Percentiles rank a stretch among this genome's conserved stretches.
Evolutionary conservation across 2,329 filamentous ascomycete genomes (phyloP).

Genomic region (Monosporascus sp.): DNA sequence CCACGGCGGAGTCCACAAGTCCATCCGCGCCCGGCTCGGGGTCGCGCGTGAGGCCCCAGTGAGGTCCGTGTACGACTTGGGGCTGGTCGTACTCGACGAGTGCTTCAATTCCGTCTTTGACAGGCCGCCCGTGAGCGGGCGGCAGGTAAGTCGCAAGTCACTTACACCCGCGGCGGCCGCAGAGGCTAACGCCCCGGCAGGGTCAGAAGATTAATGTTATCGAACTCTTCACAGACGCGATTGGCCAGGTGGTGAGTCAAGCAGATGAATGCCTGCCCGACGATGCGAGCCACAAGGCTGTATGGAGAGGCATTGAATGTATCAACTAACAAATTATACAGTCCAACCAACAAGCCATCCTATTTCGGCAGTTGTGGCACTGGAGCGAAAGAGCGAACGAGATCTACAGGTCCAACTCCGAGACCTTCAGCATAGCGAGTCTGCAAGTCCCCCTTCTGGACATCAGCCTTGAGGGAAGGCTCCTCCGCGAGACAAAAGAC

Average conservation of each 20-base stretch:
- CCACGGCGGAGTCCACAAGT: constrained; percentile 34
- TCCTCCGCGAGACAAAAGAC: constrained; percentile 40
- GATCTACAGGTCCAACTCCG: constrained; percentile 12
- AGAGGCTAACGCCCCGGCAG: no score
- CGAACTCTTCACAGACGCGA: constrained; percentile 36
- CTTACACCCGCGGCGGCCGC: no score
- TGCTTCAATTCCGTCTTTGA: constrained; percentile 37
- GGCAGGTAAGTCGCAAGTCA: no score
- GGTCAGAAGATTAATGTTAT: constrained; percentile 16
- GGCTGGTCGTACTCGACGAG: constrained; percentile 35
- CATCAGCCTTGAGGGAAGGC: constrained; percentile 36
- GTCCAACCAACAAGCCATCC: constrained; percentile 32
- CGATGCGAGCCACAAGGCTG: no score
- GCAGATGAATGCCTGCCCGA: no score
- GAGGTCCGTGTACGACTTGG: not conserved
- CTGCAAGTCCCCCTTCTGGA: constrained; percentile 30
- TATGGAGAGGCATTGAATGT: not conserved
- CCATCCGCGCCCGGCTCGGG: constrained; percentile 29
- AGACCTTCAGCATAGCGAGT: constrained; percentile 3
- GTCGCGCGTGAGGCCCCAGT: constrained; percentile 9
- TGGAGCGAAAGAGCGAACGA: constrained; percentile 23
- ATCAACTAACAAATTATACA: constrained; percentile 3
- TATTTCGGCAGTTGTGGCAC: constrained; percentile 33
- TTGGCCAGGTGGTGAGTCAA: constrained; percentile 33
- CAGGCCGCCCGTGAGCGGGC: not conserved